Conservation (phyloP, 2,329 filamentous ascomycete genomes). For the Colletotrichum theobromicola region DNA sequence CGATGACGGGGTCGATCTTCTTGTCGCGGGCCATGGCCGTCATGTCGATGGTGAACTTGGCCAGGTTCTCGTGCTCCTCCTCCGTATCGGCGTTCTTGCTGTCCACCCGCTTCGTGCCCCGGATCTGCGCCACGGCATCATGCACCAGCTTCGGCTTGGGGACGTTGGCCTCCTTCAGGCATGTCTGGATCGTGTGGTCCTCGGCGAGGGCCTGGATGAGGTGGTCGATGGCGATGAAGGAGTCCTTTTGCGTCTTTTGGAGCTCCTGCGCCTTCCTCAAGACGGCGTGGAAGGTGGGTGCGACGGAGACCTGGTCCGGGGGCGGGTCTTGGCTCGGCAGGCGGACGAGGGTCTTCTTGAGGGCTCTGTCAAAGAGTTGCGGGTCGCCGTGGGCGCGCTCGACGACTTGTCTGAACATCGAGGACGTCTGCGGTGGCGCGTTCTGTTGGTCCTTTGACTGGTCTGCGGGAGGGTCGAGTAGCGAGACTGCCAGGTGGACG, state of each 20-base stretch:
- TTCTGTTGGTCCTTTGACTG: slow-evolving; percentile 86
- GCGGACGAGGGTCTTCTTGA: slow-evolving; percentile 92
- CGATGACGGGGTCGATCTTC: slow-evolving; percentile 97
- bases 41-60: slow-evolving; percentile 99
- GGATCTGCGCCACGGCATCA: slow-evolving; percentile 87
- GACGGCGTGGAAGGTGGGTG: slow-evolving; percentile 81
- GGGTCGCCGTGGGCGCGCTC: slow-evolving; percentile 93
- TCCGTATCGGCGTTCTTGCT: slow-evolving; percentile 95
- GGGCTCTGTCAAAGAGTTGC: slow-evolving; percentile 83
- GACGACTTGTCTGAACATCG: slow-evolving; percentile 94
- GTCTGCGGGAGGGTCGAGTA: slow-evolving; percentile 78
- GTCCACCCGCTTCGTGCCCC: slow-evolving; percentile 91
- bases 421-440: slow-evolving; percentile 66
- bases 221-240: slow-evolving; percentile 92
- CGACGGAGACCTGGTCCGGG: slow-evolving; percentile 84
- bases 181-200: slow-evolving; percentile 74
- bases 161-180: slow-evolving; percentile 85
- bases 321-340: slow-evolving; percentile 94
- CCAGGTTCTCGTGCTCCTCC: slow-evolving; percentile 90
- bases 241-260: slow-evolving; percentile 97
- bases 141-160: slow-evolving; percentile 91
- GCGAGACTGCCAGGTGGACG: slow-evolving; percentile 84
- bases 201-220: slow-evolving; percentile 86
- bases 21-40: slow-evolving; percentile 94
- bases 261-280: slow-evolving; percentile 85